Percentiles rank a stretch among this genome's conserved stretches.
phyloP scores from a whole-genome alignment of 1,284 basidiomycete genomes.

The Cryptococcus sp. region DNA sequence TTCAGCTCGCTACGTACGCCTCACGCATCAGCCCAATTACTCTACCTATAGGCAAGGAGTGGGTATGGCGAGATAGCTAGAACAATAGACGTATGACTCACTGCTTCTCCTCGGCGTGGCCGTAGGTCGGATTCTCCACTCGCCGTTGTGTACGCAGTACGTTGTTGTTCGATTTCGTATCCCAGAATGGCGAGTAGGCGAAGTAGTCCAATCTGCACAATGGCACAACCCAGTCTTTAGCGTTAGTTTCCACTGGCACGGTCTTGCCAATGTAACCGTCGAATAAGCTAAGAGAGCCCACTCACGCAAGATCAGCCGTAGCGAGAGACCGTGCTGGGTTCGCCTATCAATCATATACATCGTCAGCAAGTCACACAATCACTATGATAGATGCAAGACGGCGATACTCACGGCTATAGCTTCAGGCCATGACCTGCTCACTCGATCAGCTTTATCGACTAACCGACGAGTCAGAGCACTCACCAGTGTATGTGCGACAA shows the following conservation, averaged over 20 bases:
- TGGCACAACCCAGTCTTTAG: background rate
- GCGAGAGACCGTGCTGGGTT: conserved; percentile 43
- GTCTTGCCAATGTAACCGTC: too few species aligned
- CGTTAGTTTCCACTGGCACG: background rate
- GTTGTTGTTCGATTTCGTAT: conserved; percentile 45
- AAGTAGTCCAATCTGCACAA: conserved; percentile 48
- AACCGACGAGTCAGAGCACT: conserved; percentile 2
- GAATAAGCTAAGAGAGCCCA: background rate
- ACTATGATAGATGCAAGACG: background rate
- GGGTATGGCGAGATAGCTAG: background rate
- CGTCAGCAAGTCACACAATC: background rate
- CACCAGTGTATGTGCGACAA: conserved; percentile 50
- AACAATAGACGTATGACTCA: conserved; percentile 17
- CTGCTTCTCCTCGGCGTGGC: conserved; percentile 46
- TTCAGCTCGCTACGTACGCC: conserved; percentile 32
- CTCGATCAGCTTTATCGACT: conserved; percentile 17
- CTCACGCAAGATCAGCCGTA: conserved; percentile 43
- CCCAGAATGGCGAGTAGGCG: conserved; percentile 49
- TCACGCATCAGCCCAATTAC: background rate
- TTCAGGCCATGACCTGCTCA: conserved; percentile 48
- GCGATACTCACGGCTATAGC: conserved; percentile 37
- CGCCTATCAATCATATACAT: conserved; percentile 17
- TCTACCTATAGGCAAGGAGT: background rate
- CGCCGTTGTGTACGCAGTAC: conserved; percentile 41
- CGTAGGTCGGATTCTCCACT: conserved; percentile 44